A percentile compares a stretch with the other conserved stretches of the same genome.
Conservation (phyloP, 306 rosid genomes). For the Prunus campanulata region DNA sequence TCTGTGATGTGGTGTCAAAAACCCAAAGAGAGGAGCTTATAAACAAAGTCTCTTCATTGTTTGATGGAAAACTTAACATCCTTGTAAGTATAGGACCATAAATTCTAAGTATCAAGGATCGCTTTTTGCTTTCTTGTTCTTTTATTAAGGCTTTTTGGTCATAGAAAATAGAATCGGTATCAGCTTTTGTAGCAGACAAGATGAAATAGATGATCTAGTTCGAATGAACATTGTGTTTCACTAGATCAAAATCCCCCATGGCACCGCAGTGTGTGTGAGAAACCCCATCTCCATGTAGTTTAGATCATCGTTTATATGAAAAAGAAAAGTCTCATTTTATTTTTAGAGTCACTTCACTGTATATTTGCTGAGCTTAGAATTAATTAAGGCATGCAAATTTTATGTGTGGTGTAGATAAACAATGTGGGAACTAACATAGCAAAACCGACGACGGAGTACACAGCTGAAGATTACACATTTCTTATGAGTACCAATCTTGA, state of each 20-base stretch:
- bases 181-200: background rate
- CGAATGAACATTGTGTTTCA: background rate
- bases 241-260: too few relatives aligned
- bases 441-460: constrained; percentile 24
- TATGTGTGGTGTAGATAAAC: constrained; percentile 32
- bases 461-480: constrained; percentile 31
- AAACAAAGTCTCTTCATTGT: constrained; percentile 8
- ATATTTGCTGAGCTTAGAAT: background rate
- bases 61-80: constrained; percentile 30
- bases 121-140: background rate
- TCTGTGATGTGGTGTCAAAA: constrained; percentile 11
- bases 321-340: background rate
- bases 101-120: background rate
- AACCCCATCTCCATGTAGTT: too few relatives aligned
- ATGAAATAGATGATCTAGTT: background rate
- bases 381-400: too few relatives aligned
- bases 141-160: background rate
- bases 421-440: constrained; percentile 16
- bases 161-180: background rate
- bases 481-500: constrained; percentile 38
- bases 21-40: constrained; percentile 15
- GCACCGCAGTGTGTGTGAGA: too few relatives aligned
- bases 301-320: too few relatives aligned
- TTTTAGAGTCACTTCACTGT: too few relatives aligned
- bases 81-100: constrained; percentile 12